A percentile compares a stretch with the other conserved stretches of the same genome.
Evolutionary conservation across 768 basidiomycete genomes (phyloP).

Genomic region (Lactarius hatsudake): DNA sequence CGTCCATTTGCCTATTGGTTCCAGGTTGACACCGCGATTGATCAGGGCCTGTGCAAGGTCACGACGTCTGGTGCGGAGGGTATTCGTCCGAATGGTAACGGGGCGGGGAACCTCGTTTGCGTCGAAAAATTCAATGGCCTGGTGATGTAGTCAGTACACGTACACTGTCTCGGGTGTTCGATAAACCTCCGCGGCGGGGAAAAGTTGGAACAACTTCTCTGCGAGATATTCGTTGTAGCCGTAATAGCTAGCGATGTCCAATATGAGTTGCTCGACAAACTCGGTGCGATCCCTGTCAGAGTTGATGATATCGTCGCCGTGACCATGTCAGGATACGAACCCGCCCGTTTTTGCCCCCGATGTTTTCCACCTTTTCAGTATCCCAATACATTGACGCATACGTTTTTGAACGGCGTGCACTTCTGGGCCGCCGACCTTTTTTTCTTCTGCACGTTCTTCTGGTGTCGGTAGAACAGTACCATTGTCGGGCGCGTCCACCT

Average conservation of each 20-base stretch:
- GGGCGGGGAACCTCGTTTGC: conserved; percentile 94
- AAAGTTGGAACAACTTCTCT: conserved; percentile 92
- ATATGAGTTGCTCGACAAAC: conserved; percentile 81
- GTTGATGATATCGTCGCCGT: conserved; percentile 13
- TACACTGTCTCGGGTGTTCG: conserved; percentile 1
- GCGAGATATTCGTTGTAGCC: conserved; percentile 96
- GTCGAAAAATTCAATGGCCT: conserved; percentile 99
- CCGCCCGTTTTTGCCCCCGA: conserved; percentile 58
- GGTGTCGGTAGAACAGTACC: conserved; percentile 66
- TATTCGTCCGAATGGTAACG: conserved; percentile 97
- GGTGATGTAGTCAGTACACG: conserved; percentile 8
- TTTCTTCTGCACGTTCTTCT: conserved; percentile 71
- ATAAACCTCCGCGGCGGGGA: conserved; percentile 79
- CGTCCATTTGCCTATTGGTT: conserved; percentile 99
- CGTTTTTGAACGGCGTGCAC: conserved; percentile 73
- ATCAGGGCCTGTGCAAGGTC: conserved; percentile 93
- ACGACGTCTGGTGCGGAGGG: conserved; percentile 86
- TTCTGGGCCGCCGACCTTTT: conserved; percentile 63
- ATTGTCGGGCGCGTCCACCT: conserved; percentile 43
- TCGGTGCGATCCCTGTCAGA: conserved; percentile 78
- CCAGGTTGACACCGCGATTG: conserved; percentile 94
- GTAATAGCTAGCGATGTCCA: conserved; percentile 93
- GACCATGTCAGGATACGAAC: conserved; percentile 37
- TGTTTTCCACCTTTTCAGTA: conserved; percentile 70
- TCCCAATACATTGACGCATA: conserved; percentile 72